phyloP scores from a whole-genome alignment of 768 basidiomycete genomes.

The Neoboletus subvelutipes region DNA sequence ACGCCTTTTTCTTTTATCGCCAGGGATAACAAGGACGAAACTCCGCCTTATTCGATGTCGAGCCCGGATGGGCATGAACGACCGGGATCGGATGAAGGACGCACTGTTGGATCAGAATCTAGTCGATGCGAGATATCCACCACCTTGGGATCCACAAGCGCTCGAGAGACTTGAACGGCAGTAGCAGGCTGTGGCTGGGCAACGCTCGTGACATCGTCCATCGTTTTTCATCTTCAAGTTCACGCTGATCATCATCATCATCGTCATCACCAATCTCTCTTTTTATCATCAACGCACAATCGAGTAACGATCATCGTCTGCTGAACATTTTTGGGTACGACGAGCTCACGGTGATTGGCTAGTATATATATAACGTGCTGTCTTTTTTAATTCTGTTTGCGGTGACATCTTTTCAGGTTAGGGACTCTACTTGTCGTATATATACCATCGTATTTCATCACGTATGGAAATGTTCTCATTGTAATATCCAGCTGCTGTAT shows the following conservation, averaged over 20 bases:
- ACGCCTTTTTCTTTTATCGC: neutral
- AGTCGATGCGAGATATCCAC: constrained; percentile 66
- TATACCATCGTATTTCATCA: constrained; percentile 19
- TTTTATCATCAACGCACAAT: neutral
- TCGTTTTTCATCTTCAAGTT: neutral
- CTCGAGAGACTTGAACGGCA: constrained; percentile 31
- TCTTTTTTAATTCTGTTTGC: neutral
- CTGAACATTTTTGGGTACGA: constrained; percentile 1
- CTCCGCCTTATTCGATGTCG: constrained; percentile 77
- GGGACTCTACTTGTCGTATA: constrained; percentile 10
- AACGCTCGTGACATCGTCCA: constrained; percentile 6
- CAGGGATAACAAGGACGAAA: constrained; percentile 86
- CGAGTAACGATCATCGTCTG: neutral
- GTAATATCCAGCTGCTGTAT: constrained; percentile 28
- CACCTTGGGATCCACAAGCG: constrained; percentile 64
- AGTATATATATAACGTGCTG: neutral
- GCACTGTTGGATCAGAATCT: constrained; percentile 79
- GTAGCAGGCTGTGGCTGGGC: constrained; percentile 19
- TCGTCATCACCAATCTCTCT: neutral
- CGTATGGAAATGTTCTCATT: constrained; percentile 2
- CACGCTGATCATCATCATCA: neutral
- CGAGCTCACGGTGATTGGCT: neutral
- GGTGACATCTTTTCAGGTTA: neutral
- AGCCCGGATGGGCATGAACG: constrained; percentile 74
- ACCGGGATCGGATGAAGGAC: constrained; percentile 69